Base-by-base conservation (phyloP, 495 filamentous ascomycete species). In the Durotheca rogersii region DNA sequence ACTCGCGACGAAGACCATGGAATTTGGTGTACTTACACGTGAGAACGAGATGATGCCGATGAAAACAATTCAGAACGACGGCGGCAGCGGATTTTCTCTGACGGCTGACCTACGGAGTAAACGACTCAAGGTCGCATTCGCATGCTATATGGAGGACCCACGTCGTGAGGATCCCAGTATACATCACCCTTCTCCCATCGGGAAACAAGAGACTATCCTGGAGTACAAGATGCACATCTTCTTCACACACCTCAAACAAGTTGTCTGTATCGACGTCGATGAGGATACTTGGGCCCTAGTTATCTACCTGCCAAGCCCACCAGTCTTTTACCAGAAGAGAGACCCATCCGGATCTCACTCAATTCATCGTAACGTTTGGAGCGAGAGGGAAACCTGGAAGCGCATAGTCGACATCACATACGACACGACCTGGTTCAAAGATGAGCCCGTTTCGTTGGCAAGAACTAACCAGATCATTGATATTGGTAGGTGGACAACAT, bases 401-500 rank as follows among this genome's bases (percentile, higher is more conserved):
- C 77, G 93, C 10, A 85, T 86, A 42, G 89, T 88, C 0, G 75
- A 86, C 25, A 79, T 96, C 34, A 72, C 79, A 2, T 74, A 77
- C 40, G 66, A 79, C 46, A 67, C 70, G 0, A 37, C 60, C 18
- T 57, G 50, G n/a, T 60, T 81, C 2, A 67, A 61, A 11, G 42
- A 43, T 9, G 41, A 64, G 1, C 67, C 77, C 0, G 68, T 89
- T 0, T 78, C 76, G 6, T 66, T 91, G 9, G 79, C 72, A 3
- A 84, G 80, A 33, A 50, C 62, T 5, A 66, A 71, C 7, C 73
- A 82, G 5, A 67, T 84, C 19, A 82, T 96, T 44, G 88, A 96
- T 68, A 81, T 94, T 42, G 91, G 90, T 18, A 76, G 81, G 20
- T 90, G 87, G 86, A 87, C 79, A 11, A 83, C 81, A 3, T 88